Base-by-base conservation (phyloP, 2,329 filamentous ascomycete genomes). In the Amphichorda felina region DNA sequence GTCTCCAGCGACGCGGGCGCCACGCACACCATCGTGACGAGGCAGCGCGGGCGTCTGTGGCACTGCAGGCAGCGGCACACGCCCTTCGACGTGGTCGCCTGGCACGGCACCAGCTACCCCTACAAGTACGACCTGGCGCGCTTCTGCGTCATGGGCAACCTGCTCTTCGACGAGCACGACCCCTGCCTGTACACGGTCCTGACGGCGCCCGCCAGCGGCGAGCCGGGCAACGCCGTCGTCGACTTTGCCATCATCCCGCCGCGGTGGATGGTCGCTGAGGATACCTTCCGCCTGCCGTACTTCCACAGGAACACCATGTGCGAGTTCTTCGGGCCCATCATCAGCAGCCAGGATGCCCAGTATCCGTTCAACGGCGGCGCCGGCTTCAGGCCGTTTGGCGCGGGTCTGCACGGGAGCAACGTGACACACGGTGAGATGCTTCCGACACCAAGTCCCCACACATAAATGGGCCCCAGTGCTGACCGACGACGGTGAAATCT, bases 181-280 rank as follows among this genome's bases (percentile, higher is more conserved):
- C 78, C 78, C 1, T 72, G 67, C 9, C 72, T 82, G 45, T 81
- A 72, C 55, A 75, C 71, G 3, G 77, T 82, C 3, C 59, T 80
- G 4, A 79, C 77, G 0, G 72, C 72, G 2, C 69, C 61, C 37
- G 72, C 70, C 15, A 61, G 57, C 13, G n/a, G n/a, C n/a, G 61
- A 66, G 32, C 62, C 67, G 0, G 67, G 68, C 8, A 70, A 70
- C 0, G 66, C 73, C 2, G 54, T 75, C 3, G 69, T 68, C 0
- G 79, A 82, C 53, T 81, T 82, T 42, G 66, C 82, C 32, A 72
- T 78, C 52, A 81, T 82, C 51, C 72, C 75, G 0, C 75, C 77
- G 0, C 64, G 75, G 15, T 82, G 77, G 76, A 64, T 76, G 11
- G 72, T 79, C 2, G 66, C 70, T 0, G 67, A 70, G 31, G 65